These are phyloP conservation scores for Astrocystis sublimbata DNA, from an alignment of 495 filamentous ascomycete species.

Conservation along the genomic window DNA sequence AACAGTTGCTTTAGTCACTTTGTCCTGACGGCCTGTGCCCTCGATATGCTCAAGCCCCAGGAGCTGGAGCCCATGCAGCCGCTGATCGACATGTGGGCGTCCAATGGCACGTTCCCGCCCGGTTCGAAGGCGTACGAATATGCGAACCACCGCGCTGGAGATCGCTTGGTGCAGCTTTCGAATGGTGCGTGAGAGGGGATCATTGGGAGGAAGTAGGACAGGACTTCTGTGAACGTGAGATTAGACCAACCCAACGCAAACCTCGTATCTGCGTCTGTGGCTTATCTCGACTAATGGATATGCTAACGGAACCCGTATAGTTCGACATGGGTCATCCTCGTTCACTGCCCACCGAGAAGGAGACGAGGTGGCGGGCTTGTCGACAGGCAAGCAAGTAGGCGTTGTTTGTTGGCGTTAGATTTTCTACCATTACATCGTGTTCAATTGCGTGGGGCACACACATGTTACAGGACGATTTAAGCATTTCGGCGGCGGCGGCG, in stretches of 20 bases:
- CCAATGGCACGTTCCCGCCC: slow-evolving; percentile 77
- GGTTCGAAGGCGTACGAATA: slow-evolving; percentile 62
- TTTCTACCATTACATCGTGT: not conserved
- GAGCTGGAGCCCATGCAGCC: slow-evolving; percentile 94
- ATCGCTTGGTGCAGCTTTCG: slow-evolving; percentile 45
- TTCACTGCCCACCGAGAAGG: not conserved
- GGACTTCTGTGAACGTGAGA: not conserved
- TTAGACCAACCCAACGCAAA: not conserved
- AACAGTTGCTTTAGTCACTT: slow-evolving; percentile 97
- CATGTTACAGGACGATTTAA: not conserved
- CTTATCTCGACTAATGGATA: not conserved
- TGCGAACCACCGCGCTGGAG: slow-evolving; percentile 52
- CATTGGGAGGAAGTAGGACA: not conserved
- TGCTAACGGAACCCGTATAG: not conserved
- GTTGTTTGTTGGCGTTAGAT: slow-evolving; percentile 12
- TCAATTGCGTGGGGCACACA: too few species aligned
- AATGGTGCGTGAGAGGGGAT: slow-evolving; percentile 23
- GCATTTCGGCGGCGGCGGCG: slow-evolving; percentile 3
- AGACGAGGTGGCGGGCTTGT: not conserved
- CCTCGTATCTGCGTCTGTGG: not conserved
- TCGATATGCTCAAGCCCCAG: slow-evolving; percentile 76
- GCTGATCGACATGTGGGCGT: slow-evolving; percentile 84
- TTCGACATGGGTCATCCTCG: slow-evolving; percentile 10
- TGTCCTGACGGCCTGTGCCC: slow-evolving; percentile 80
- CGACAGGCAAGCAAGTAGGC: not conserved